Evolutionary conservation across 306 rosid species (phyloP).

Genomic region (Bauhinia variegata): DNA sequence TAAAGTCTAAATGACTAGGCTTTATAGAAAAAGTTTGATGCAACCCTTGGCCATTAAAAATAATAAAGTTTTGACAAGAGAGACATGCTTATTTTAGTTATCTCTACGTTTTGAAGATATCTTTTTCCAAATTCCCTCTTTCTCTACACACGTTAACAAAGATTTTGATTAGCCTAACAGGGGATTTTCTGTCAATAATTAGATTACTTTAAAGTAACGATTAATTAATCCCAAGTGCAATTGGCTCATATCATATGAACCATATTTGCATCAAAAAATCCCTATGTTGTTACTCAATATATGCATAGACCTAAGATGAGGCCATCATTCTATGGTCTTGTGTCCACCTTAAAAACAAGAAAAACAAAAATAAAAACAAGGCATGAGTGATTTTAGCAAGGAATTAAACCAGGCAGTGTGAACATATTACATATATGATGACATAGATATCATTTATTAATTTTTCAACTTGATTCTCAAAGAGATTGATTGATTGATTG

Average conservation of each 20-base stretch:
- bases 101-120: too few species aligned
- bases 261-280: constrained; percentile 26
- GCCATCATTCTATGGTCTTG: background rate
- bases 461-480: background rate
- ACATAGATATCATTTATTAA: background rate
- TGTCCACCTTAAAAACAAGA: background rate
- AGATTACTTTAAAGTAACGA: constrained; percentile 6
- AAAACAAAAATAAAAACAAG: background rate
- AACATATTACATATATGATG: too few species aligned
- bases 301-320: background rate
- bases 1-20: background rate
- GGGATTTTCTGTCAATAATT: constrained; percentile 12
- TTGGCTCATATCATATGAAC: background rate
- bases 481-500: constrained; percentile 18
- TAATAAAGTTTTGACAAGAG: too few species aligned
- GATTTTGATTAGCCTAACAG: constrained; percentile 11
- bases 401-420: background rate
- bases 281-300: too few species aligned
- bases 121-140: too few species aligned
- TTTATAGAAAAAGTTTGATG: constrained; percentile 8
- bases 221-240: constrained; percentile 7
- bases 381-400: background rate
- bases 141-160: too few species aligned
- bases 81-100: too few species aligned
- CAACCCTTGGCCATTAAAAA: too few species aligned